A percentile compares a stretch with the other conserved stretches of the same genome.
phyloP scores from a whole-genome alignment of 2,329 filamentous ascomycete species.

The Sporothrix humicola region DNA sequence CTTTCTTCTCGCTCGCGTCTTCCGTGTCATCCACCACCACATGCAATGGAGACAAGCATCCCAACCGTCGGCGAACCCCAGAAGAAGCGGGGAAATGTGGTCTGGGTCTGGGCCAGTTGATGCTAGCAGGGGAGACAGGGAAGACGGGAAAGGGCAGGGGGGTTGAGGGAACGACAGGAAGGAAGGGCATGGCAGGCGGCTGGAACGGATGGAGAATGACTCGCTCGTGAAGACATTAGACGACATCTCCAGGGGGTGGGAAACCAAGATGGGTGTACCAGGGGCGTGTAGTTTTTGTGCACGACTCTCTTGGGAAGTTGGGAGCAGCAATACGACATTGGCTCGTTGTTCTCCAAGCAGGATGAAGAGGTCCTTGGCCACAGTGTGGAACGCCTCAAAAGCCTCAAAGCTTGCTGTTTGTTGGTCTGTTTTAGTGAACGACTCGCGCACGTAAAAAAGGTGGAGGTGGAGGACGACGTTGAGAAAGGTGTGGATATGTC shows the following conservation, averaged over 20 bases:
- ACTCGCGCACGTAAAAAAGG: not conserved
- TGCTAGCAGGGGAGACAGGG: not conserved
- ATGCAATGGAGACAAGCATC: constrained; percentile 1
- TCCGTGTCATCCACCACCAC: not conserved
- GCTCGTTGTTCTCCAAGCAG: not conserved
- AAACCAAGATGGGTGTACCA: not conserved
- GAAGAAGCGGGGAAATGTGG: constrained; percentile 20
- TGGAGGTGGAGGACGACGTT: not conserved
- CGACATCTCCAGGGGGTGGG: not conserved
- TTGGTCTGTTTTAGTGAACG: not conserved
- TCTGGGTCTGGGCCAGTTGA: not conserved
- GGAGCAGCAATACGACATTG: not conserved
- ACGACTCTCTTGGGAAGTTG: not conserved
- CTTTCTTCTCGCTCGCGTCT: not conserved
- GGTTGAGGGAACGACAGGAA: not conserved
- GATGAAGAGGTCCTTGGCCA: not conserved
- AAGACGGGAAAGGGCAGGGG: not conserved
- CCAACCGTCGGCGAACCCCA: constrained; percentile 1
- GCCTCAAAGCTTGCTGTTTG: not conserved
- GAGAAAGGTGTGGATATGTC: constrained; percentile 1
- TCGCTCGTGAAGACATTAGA: constrained; percentile 18
- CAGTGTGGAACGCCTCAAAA: too few relatives aligned
- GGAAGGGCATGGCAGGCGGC: not conserved
- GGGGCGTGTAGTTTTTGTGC: not conserved
- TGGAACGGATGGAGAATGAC: constrained; percentile 22